Conservation (phyloP, 73 alveolate genomes). For the Paramecium bursaria region DNA sequence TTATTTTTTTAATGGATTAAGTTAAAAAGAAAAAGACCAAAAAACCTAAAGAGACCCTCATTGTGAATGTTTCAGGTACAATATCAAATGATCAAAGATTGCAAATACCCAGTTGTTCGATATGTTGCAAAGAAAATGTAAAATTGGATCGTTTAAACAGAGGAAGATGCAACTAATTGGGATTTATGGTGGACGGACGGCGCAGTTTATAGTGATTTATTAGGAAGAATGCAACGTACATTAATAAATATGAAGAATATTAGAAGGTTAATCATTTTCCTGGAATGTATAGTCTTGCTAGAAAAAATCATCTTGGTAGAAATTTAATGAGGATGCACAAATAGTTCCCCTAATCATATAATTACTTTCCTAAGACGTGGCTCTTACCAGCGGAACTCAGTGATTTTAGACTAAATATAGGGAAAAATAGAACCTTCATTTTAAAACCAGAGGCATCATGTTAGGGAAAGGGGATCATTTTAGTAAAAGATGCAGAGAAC, state of each 20-base stretch:
- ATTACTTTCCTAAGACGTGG: slow-evolving; percentile 83
- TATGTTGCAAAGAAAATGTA: slow-evolving; percentile 54
- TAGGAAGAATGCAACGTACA: slow-evolving; percentile 73
- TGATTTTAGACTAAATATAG: slow-evolving; percentile 73
- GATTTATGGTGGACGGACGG: slow-evolving; percentile 74
- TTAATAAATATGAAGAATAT: slow-evolving; percentile 18
- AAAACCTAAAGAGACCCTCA: slow-evolving; percentile 18
- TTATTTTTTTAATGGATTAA: too few relatives aligned
- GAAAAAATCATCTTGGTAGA: slow-evolving; percentile 84
- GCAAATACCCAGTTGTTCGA: slow-evolving; percentile 42
- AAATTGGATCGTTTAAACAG: slow-evolving; percentile 58
- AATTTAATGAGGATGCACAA: slow-evolving; percentile 78
- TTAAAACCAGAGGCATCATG: slow-evolving; percentile 89
- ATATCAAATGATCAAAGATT: slow-evolving; percentile 2
- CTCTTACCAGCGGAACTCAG: slow-evolving; percentile 83
- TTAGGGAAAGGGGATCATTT: slow-evolving; percentile 86
- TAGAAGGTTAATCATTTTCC: slow-evolving; percentile 87
- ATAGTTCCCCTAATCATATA: slow-evolving; percentile 76
- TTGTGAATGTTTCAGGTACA: slow-evolving; percentile 39
- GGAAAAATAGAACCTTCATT: slow-evolving; percentile 80
- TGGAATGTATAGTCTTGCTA: slow-evolving; percentile 85
- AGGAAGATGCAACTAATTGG: slow-evolving; percentile 66
- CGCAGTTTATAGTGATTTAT: slow-evolving; percentile 66
- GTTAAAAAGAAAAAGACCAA: slow-evolving; percentile 23
- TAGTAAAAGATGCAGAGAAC: slow-evolving; percentile 76